Evolutionary conservation across 495 filamentous ascomycete genomes (phyloP).

Genomic region (Usnea hakonensis): DNA sequence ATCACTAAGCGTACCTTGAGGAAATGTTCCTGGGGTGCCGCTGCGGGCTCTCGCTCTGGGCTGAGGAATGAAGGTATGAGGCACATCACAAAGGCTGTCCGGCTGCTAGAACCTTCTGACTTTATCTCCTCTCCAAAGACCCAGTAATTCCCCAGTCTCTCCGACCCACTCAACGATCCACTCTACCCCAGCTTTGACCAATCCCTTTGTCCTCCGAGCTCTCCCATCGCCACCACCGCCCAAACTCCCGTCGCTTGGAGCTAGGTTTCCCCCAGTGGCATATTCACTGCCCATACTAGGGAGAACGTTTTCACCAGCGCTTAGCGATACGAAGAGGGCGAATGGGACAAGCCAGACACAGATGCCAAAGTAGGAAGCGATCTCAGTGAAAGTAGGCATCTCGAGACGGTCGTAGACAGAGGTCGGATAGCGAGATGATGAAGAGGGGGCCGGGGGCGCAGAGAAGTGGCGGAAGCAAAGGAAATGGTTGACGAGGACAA

Average conservation of each 20-base stretch:
- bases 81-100: not conserved
- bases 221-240: conserved; percentile 34
- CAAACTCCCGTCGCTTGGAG: conserved; percentile 36
- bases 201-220: conserved; percentile 44
- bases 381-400: conserved; percentile 83
- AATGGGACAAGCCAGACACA: conserved; percentile 97
- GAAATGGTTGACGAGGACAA: conserved; percentile 90
- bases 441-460: conserved; percentile 34
- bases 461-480: conserved; percentile 96
- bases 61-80: not conserved
- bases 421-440: conserved; percentile 24
- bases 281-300: conserved; percentile 73
- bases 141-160: conserved; percentile 64
- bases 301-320: conserved; percentile 87
- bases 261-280: conserved; percentile 44
- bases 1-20: not conserved
- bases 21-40: not conserved
- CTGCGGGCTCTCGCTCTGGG: not conserved
- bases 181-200: conserved; percentile 87
- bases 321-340: conserved; percentile 85
- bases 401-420: conserved; percentile 44
- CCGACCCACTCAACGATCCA: conserved; percentile 62
- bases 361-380: conserved; percentile 91
- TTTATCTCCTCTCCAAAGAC: conserved; percentile 55
- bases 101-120: conserved; percentile 31